Evolutionary conservation across 2,329 filamentous ascomycete species (phyloP), one percentile per base, ranked within the genome.

Genomic region (Diaporthe sp.): DNA sequence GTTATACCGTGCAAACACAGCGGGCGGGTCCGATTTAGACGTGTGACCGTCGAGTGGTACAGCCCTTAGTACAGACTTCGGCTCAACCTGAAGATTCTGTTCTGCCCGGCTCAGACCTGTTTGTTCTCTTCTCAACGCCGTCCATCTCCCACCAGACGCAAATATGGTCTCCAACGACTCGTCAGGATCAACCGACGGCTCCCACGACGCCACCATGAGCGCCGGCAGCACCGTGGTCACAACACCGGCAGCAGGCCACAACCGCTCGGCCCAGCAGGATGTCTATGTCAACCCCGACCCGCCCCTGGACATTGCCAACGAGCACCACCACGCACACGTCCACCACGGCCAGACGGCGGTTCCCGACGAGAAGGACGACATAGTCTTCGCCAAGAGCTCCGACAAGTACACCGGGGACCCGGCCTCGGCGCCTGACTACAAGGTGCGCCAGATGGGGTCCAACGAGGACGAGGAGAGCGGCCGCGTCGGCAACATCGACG

Each of bases 341-440:
- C 82, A 87, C 79, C 87, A 88, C 79, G 83, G 83, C 51, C 79
- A 77, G 76, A 82, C 75, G 78, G 84, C 76, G 78, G 83, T 53
- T 78, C 81, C 72, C 74, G 80, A 79, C 75, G 79, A 84, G 77
- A 77, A 84, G 71, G 86, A 88, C 76, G 85, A 90, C 69, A 84
- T 87, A 51, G 82, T 87, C 58, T 90, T 90, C 79, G 84, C 87
- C 49, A 84, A 84, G 68, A 85, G 84, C 61, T 85, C 75, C 78
- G 37, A 80, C 44, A 57, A 75, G 13, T 77, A 81, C 34, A 84
- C 82, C 19, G 78, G 83, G 15, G 82, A 88, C 78, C 79, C 58
- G 7, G 22, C 51, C 28, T 39, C 37, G 12, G 86, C 85, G 17
- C 83, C 84, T 3, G 76, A 80, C 25, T 78, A 79, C 75, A 80